These are phyloP conservation scores for Ustilago loliicola DNA, from an alignment of 1,284 basidiomycete genomes.

Conservation along the genomic window DNA sequence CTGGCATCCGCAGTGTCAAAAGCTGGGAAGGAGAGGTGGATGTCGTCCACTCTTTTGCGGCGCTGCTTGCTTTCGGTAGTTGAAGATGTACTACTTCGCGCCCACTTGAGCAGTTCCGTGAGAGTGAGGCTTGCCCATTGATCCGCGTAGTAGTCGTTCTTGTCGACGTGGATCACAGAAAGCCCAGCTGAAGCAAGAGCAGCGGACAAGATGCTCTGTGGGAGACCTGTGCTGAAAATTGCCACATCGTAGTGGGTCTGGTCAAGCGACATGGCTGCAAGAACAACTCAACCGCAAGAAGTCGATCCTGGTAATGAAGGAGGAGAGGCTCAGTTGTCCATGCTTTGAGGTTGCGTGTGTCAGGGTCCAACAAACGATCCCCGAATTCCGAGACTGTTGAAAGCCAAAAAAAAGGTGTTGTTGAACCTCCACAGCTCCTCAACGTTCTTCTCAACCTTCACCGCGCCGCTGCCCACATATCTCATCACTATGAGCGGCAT, in stretches of 20 bases:
- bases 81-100: conserved; percentile 49
- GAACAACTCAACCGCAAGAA: not conserved
- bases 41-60: not conserved
- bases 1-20: not conserved
- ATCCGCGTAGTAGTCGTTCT: conserved; percentile 86
- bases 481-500: conserved; percentile 16
- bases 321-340: not conserved
- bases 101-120: conserved; percentile 82
- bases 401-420: conserved; percentile 3
- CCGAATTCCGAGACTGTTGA: conserved; percentile 20
- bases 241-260: conserved; percentile 79
- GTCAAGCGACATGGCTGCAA: conserved; percentile 46
- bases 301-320: not conserved
- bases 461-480: not conserved
- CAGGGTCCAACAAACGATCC: not conserved
- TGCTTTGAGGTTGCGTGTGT: not conserved
- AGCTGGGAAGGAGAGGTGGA: conserved; percentile 35
- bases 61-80: not conserved
- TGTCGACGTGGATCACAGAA: conserved; percentile 87
- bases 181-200: conserved; percentile 87
- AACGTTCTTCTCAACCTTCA: not conserved
- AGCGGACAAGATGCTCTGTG: conserved; percentile 73
- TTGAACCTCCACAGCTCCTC: conserved; percentile 4
- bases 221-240: conserved; percentile 86
- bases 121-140: conserved; percentile 84